Percentiles rank a stretch among this genome's conserved stretches.
These are phyloP conservation scores for Candida nanaspora DNA, from an alignment of 805 yeast genomes.

Conservation along the genomic window DNA sequence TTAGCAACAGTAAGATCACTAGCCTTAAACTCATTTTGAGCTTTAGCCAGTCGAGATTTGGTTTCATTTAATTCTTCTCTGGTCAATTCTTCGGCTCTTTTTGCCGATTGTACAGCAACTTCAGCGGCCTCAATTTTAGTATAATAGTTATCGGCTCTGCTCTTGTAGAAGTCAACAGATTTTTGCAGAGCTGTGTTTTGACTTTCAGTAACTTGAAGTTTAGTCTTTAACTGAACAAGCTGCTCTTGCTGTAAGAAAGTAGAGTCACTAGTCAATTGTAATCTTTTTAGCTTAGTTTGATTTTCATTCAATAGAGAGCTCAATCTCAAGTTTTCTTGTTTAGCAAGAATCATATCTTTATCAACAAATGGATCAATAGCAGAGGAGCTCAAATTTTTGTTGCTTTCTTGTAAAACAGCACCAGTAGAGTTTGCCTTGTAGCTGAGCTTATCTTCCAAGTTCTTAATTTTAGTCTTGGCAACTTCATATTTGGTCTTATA, in stretches of 20 bases:
- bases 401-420: slow-evolving; percentile 23
- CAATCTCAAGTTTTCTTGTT: slow-evolving; percentile 27
- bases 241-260: slow-evolving; percentile 27
- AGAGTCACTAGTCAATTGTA: slow-evolving; percentile 18
- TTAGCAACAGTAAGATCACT: slow-evolving; percentile 48
- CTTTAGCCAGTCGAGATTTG: slow-evolving; percentile 35
- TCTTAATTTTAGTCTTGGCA: slow-evolving; percentile 35
- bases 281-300: slow-evolving; percentile 25
- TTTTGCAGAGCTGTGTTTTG: slow-evolving; percentile 50
- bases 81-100: slow-evolving; percentile 51
- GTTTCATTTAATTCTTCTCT: slow-evolving; percentile 47
- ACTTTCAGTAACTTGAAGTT: slow-evolving; percentile 47
- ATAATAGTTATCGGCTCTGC: slow-evolving; percentile 68
- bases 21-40: slow-evolving; percentile 46
- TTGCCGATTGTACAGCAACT: slow-evolving; percentile 55
- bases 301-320: slow-evolving; percentile 28
- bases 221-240: slow-evolving; percentile 41
- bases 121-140: slow-evolving; percentile 75
- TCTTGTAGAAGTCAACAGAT: slow-evolving; percentile 54
- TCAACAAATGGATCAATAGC: slow-evolving; percentile 10
- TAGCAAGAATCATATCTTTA: slow-evolving; percentile 19
- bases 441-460: slow-evolving; percentile 30
- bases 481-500: slow-evolving; percentile 40
- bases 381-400: slow-evolving; percentile 6
- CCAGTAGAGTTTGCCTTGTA: slow-evolving; percentile 18